Evolutionary conservation across 2,329 filamentous ascomycete species (phyloP).

Genomic region (Mariannaea elegans): DNA sequence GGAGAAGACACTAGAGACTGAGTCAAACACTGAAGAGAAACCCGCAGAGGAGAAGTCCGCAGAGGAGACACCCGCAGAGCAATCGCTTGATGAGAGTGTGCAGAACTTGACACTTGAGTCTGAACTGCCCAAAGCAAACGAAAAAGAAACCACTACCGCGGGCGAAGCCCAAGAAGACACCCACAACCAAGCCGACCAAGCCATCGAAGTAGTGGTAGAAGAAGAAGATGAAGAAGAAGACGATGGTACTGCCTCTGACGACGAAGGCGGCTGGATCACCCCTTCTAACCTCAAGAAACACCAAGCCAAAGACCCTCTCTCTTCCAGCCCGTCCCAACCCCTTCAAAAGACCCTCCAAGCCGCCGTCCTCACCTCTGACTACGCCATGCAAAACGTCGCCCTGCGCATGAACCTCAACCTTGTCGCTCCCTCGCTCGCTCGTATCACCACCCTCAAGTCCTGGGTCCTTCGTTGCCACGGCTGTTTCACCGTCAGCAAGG

Average conservation of each 20-base stretch:
- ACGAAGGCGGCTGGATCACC: conserved; percentile 89
- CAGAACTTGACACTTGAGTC: conserved; percentile 35
- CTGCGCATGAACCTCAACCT: conserved; percentile 95
- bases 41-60: conserved; percentile 16
- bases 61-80: conserved; percentile 13
- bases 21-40: conserved; percentile 15
- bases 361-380: conserved; percentile 94
- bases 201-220: conserved; percentile 50
- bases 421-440: conserved; percentile 78
- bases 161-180: conserved; percentile 19
- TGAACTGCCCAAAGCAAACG: conserved; percentile 17
- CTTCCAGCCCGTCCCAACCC: conserved; percentile 56
- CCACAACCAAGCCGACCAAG: conserved; percentile 11
- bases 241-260: conserved; percentile 58
- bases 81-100: conserved; percentile 28
- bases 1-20: conserved; percentile 23
- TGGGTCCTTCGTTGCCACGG: conserved; percentile 94
- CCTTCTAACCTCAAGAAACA: conserved; percentile 89
- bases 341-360: conserved; percentile 78
- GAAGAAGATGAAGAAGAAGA: conserved; percentile 51
- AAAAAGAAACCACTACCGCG: conserved; percentile 1
- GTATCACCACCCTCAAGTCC: conserved; percentile 85
- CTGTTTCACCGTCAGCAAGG: conserved; percentile 85
- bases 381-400: conserved; percentile 96
- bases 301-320: conserved; percentile 70